Evolutionary conservation across 805 yeast species (phyloP).

Genomic region (Suhomyces tanzawaensis): DNA sequence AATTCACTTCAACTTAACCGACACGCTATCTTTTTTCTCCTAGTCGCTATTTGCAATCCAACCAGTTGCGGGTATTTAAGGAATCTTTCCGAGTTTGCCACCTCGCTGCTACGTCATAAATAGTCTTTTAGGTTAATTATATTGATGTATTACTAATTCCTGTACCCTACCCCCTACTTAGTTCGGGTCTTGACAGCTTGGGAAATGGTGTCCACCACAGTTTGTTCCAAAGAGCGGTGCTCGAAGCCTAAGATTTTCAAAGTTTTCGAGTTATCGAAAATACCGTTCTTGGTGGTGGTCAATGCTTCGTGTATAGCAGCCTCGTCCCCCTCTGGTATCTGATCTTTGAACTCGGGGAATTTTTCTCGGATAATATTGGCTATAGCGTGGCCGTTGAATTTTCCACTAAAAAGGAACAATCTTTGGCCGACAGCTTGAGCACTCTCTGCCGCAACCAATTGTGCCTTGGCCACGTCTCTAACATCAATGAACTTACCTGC

Average conservation of each 20-base stretch:
- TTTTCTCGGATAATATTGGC: constrained; percentile 33
- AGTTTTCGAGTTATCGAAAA: constrained; percentile 15
- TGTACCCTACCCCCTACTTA: no score
- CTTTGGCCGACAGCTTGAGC: constrained; percentile 23
- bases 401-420: constrained; percentile 22
- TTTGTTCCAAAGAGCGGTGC: constrained; percentile 13
- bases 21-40: no score
- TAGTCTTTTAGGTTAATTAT: no score
- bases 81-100: no score
- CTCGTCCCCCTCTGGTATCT: constrained; percentile 38
- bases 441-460: constrained; percentile 13
- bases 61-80: no score
- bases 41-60: no score
- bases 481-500: constrained; percentile 19
- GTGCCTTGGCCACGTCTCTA: constrained; percentile 13
- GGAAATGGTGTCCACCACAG: constrained; percentile 14
- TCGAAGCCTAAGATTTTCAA: constrained; percentile 14
- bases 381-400: constrained; percentile 25
- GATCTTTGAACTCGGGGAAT: constrained; percentile 45
- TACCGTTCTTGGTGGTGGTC: background rate
- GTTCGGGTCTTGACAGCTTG: constrained; percentile 9
- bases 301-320: background rate
- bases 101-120: no score
- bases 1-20: no score
- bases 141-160: no score